A percentile compares a stretch with the other conserved stretches of the same genome.
Evolutionary conservation across 495 filamentous ascomycete species (phyloP).

Genomic region (Penicillium paxilli): DNA sequence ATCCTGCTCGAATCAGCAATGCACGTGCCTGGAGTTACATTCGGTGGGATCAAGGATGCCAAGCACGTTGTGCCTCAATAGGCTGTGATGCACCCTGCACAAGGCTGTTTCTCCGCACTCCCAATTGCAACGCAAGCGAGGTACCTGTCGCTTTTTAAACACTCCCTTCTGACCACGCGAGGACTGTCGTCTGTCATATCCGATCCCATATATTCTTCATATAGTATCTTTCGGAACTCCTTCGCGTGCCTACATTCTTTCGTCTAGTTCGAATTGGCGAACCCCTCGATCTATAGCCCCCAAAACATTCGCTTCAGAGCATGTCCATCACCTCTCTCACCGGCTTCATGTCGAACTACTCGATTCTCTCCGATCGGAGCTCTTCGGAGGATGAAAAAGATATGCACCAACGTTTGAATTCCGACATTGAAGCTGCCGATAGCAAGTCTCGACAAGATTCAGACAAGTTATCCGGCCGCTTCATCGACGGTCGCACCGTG

Average conservation of each 20-base stretch:
- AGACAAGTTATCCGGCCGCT: constrained; percentile 16
- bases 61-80: constrained; percentile 42
- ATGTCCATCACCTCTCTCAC: constrained; percentile 42
- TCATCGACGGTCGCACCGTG: constrained; percentile 52
- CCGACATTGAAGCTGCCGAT: constrained; percentile 24
- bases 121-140: constrained; percentile 15
- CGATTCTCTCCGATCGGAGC: constrained; percentile 32
- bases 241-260: constrained; percentile 2
- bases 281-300: background rate
- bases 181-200: too few species aligned
- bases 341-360: constrained; percentile 40
- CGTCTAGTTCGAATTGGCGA: background rate
- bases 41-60: constrained; percentile 7
- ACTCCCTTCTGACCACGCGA: background rate
- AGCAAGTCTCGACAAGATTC: constrained; percentile 6
- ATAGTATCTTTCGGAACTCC: background rate
- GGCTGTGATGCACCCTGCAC: constrained; percentile 20
- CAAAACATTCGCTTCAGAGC: background rate
- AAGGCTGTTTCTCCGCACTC: constrained; percentile 10
- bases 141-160: background rate
- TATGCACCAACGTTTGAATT: constrained; percentile 15
- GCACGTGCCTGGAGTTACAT: constrained; percentile 36
- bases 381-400: constrained; percentile 42
- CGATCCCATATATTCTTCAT: background rate
- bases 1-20: constrained; percentile 29